phyloP scores from a whole-genome alignment of 257 asterid genomes.

The Solanum bulbocastanum region DNA sequence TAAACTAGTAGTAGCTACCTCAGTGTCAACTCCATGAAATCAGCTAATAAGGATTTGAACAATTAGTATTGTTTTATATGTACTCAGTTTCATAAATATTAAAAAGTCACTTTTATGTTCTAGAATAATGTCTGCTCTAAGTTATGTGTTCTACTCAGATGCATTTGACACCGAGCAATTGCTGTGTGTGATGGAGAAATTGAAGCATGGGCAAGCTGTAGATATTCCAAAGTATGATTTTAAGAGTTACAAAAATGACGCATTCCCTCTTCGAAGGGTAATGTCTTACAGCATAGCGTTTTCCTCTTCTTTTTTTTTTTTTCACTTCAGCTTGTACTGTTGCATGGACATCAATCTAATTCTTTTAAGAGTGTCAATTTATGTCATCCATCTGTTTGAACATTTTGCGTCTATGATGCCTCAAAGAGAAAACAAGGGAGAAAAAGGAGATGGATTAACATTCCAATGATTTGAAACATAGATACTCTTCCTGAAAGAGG shows the following conservation, averaged over 20 bases:
- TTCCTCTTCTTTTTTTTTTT: background rate
- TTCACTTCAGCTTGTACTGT: background rate
- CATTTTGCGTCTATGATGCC: background rate
- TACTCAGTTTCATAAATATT: background rate
- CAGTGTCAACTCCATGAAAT: background rate
- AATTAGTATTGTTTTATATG: background rate
- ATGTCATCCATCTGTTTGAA: background rate
- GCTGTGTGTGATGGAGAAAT: slow-evolving; percentile 57
- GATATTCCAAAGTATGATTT: slow-evolving; percentile 93
- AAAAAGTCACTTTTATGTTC: background rate
- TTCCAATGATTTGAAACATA: background rate
- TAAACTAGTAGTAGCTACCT: background rate
- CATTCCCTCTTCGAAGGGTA: slow-evolving; percentile 61
- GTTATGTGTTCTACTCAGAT: slow-evolving; percentile 33
- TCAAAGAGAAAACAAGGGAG: background rate
- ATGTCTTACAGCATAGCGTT: background rate
- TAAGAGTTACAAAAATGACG: slow-evolving; percentile 67
- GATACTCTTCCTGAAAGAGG: background rate
- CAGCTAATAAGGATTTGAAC: background rate
- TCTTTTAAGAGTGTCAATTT: background rate
- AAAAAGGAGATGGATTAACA: background rate
- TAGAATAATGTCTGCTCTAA: background rate
- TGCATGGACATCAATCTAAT: background rate
- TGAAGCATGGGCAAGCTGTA: slow-evolving; percentile 79
- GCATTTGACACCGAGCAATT: slow-evolving; percentile 78